phyloP scores from a whole-genome alignment of 2,329 filamentous ascomycete species.

The Aureobasidium pullulans region DNA sequence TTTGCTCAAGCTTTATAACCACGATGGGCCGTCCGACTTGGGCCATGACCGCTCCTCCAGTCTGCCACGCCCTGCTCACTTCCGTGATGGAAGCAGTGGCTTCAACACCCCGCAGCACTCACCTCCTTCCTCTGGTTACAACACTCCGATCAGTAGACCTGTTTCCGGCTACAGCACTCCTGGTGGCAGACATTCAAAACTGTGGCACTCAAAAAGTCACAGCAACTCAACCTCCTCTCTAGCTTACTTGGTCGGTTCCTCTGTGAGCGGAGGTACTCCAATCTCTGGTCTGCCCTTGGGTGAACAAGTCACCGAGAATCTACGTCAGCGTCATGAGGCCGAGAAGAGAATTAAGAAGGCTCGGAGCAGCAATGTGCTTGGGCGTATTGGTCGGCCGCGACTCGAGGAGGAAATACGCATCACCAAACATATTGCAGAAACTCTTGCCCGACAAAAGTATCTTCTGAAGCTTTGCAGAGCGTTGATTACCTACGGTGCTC shows the following conservation, averaged over 20 bases:
- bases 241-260: conserved; percentile 37
- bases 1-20: conserved; percentile 62
- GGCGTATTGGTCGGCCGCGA: conserved; percentile 29
- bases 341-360: conserved; percentile 24
- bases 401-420: conserved; percentile 49
- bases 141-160: conserved; percentile 29
- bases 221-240: conserved; percentile 36
- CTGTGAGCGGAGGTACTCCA: conserved; percentile 36
- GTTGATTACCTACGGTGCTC: conserved; percentile 83
- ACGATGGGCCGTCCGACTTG: conserved; percentile 13
- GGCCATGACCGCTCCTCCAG: conserved; percentile 14
- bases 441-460: conserved; percentile 73
- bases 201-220: conserved; percentile 31
- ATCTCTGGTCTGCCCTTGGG: conserved; percentile 30
- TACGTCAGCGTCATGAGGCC: conserved; percentile 31
- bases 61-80: conserved; percentile 9
- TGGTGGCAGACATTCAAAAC: conserved; percentile 14
- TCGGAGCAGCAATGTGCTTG: conserved; percentile 29
- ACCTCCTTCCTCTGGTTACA: conserved; percentile 35
- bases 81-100: conserved; percentile 16
- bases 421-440: conserved; percentile 57
- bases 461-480: conserved; percentile 77
- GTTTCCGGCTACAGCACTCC: not conserved
- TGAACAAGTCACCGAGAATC: conserved; percentile 34
- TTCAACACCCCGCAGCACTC: conserved; percentile 30